Evolutionary conservation across 140 eudicot genomes (phyloP).

Genomic region (Anethum foeniculum): DNA sequence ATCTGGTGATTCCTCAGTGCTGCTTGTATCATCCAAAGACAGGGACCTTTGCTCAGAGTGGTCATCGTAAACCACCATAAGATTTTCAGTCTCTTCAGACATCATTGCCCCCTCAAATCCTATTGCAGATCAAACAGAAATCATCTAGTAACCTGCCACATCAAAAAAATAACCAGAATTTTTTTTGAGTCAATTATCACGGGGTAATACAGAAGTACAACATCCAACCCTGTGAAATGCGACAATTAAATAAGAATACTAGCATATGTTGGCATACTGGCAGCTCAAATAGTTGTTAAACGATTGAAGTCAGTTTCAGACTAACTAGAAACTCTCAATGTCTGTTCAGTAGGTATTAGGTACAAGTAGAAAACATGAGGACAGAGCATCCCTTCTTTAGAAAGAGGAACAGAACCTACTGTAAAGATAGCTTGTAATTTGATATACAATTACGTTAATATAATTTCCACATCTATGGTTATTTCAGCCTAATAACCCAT

Average conservation of each 20-base stretch:
- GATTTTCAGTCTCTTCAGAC: slow-evolving; percentile 73
- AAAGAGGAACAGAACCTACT: not conserved
- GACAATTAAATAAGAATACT: not conserved
- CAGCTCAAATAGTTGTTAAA: not conserved
- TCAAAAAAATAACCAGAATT: not conserved
- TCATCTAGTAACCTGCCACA: slow-evolving; percentile 1
- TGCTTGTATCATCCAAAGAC: slow-evolving; percentile 81
- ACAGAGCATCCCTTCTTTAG: not conserved
- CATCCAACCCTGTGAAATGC: not conserved
- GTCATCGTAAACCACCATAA: slow-evolving; percentile 67
- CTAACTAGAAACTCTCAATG: not conserved
- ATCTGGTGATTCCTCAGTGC: slow-evolving; percentile 90
- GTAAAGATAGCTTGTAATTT: not conserved
- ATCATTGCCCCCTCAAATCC: slow-evolving; percentile 28
- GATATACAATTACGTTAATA: not conserved
- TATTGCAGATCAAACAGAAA: not conserved
- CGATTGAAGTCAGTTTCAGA: not conserved
- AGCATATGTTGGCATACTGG: not conserved
- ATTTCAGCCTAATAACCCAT: not conserved
- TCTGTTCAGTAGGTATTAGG: too few species aligned
- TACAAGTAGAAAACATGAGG: not conserved
- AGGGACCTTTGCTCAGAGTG: slow-evolving; percentile 86
- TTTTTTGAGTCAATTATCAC: not conserved
- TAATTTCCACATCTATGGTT: not conserved
- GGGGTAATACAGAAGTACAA: not conserved